Evolutionary conservation across 208 protist species (phyloP).

Genomic region (Leishmania tarentolae): DNA sequence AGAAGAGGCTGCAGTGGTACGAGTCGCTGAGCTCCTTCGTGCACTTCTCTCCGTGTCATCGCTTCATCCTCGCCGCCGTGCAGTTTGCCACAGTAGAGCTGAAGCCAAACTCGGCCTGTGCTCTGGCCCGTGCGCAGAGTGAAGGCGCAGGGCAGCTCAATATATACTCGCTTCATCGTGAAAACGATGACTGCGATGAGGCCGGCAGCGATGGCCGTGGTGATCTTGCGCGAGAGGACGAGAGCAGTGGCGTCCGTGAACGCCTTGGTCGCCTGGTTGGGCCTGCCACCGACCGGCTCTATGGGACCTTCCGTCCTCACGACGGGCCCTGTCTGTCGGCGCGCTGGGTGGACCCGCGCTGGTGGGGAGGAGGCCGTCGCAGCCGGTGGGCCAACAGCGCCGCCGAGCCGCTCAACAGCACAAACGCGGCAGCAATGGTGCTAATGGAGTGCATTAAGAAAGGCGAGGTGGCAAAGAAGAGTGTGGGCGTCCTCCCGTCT

Average conservation of each 20-base stretch:
- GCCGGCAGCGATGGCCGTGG: not conserved
- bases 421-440: slow-evolving; percentile 16
- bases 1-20: slow-evolving; percentile 61
- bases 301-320: slow-evolving; percentile 43
- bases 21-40: slow-evolving; percentile 50
- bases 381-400: slow-evolving; percentile 38
- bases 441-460: slow-evolving; percentile 1
- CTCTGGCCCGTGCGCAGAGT: slow-evolving; percentile 2
- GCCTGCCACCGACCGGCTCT: slow-evolving; percentile 33
- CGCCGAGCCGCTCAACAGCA: slow-evolving; percentile 24
- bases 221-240: not conserved
- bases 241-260: slow-evolving; percentile 2
- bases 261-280: slow-evolving; percentile 10
- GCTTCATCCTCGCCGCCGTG: slow-evolving; percentile 65
- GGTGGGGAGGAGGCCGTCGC: slow-evolving; percentile 47
- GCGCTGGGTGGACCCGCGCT: slow-evolving; percentile 72
- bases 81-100: slow-evolving; percentile 43
- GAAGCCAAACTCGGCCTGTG: slow-evolving; percentile 15
- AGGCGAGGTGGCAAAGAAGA: not conserved
- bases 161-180: slow-evolving; percentile 67
- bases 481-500: not conserved
- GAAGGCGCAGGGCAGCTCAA: slow-evolving; percentile 49
- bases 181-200: slow-evolving; percentile 10
- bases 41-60: slow-evolving; percentile 59
- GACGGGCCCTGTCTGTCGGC: slow-evolving; percentile 38